These are phyloP conservation scores for Colletotrichum melonis DNA, from an alignment of 2,329 filamentous ascomycete species.

Conservation along the genomic window DNA sequence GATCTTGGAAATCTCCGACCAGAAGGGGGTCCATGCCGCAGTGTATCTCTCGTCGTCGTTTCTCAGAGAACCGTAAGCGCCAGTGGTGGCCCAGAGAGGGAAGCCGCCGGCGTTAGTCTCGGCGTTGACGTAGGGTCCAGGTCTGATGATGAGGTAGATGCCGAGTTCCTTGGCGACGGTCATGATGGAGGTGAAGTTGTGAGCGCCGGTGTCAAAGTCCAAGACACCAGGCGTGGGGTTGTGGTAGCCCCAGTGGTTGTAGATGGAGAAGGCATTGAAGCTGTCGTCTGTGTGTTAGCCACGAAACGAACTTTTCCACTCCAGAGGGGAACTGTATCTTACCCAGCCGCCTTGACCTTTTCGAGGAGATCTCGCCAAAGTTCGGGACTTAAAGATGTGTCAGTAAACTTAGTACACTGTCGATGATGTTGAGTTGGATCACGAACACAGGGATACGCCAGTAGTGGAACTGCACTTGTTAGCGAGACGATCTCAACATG, in stretches of 20 bases:
- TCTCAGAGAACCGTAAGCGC: conserved; percentile 64
- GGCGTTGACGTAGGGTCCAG: conserved; percentile 73
- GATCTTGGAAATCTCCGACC: conserved; percentile 60
- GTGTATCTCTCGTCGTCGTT: conserved; percentile 65
- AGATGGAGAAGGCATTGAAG: conserved; percentile 56
- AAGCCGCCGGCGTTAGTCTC: conserved; percentile 72
- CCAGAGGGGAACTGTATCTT: not conserved
- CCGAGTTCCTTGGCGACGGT: conserved; percentile 55
- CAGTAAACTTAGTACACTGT: not conserved
- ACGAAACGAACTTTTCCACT: not conserved
- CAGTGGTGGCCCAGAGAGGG: conserved; percentile 71
- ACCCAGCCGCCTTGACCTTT: conserved; percentile 55
- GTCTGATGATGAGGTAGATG: conserved; percentile 57
- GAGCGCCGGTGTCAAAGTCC: conserved; percentile 47
- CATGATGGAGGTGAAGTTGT: conserved; percentile 62
- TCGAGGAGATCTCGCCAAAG: conserved; percentile 55
- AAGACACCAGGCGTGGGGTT: conserved; percentile 50
- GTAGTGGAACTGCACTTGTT: conserved; percentile 50
- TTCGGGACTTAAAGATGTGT: conserved; percentile 40
- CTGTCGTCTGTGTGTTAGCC: conserved; percentile 35
- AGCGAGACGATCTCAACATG: not conserved
- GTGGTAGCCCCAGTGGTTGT: conserved; percentile 55
- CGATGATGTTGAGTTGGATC: not conserved
- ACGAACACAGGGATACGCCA: conserved; percentile 55
- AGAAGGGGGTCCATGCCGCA: conserved; percentile 65